Base-by-base conservation (phyloP, 2,329 filamentous ascomycete species). In the Cordyceps cicadae region DNA sequence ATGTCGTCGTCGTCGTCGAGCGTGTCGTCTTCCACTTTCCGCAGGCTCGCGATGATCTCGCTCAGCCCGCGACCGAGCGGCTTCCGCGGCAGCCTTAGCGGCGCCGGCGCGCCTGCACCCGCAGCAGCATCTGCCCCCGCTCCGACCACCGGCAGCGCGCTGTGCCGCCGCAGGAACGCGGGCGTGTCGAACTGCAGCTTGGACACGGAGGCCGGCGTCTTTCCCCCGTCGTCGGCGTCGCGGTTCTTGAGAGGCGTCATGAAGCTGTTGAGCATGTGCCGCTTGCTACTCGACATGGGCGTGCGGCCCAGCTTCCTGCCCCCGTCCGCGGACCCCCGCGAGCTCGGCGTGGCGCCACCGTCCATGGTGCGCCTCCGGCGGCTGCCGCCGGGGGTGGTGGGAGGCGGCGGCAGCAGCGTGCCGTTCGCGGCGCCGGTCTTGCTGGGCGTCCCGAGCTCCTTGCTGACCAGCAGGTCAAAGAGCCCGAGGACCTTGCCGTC, bases 1-100 rank as follows among this genome's bases (percentile, higher is more conserved):
- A 89, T 75, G 39, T 93, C 88, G 29, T 92, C 89, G 39, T 93
- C 88, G 29, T 92, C 89, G 55, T 90, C 88, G 59, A 87, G 75
- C 19, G 77, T 76, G 50, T 89, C 83, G 57, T 90, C 87, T 69
- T 90, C 86, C 60, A 89, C 79, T 68, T 85, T 86, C 63, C 87
- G 80, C 65, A 93, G 75, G 26, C 83, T 83, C 21, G 87, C 86
- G 24, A 93, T 86, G 65, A 92, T 87, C 64, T 84, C 86, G 70
- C 88, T 92, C 60, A 94, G 73, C 32, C 87, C 88, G 61, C 87
- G 80, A 1, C 84, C 83, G n/a, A 89, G 74, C 9, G 84, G 81
- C 66, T 84, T 86, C 46, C 78, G 78, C 3, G 82, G 85, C 29
- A 85, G 71, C 41, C 80, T 75, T 3, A 83, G 68, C 0, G 81